phyloP scores from a whole-genome alignment of 768 basidiomycete genomes.

The Boletus tomentosulus region DNA sequence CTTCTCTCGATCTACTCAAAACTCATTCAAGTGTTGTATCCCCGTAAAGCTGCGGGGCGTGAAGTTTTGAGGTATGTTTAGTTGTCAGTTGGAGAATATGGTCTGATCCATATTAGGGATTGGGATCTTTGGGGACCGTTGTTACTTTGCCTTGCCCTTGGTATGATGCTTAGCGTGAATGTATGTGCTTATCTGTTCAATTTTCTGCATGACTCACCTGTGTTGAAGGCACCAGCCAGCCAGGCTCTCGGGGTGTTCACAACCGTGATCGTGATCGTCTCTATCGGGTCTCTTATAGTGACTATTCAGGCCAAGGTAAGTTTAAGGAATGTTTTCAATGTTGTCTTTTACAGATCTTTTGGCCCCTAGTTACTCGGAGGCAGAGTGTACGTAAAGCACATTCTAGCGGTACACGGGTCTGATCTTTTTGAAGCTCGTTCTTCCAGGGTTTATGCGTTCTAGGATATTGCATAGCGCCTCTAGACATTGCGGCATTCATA shows the following conservation, averaged over 20 bases:
- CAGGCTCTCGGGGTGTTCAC: conserved; percentile 91
- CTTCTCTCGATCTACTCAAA: conserved; percentile 88
- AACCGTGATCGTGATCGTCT: conserved; percentile 89
- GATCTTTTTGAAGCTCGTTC: conserved; percentile 60
- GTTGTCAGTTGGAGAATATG: neutral
- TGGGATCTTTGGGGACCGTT: conserved; percentile 99
- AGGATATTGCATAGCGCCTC: conserved; percentile 92
- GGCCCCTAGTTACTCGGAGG: conserved; percentile 66
- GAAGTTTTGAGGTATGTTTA: conserved; percentile 70
- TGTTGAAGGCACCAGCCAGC: conserved; percentile 65
- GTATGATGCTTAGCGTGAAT: conserved; percentile 82
- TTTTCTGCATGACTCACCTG: neutral
- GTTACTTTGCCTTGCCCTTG: conserved; percentile 73
- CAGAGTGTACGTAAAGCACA: conserved; percentile 58
- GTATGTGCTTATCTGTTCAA: conserved; percentile 37
- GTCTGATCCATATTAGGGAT: conserved; percentile 51
- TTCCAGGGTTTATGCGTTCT: conserved; percentile 94
- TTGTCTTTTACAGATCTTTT: neutral
- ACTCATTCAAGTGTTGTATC: conserved; percentile 90
- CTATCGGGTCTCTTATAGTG: conserved; percentile 83
- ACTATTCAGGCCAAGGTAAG: conserved; percentile 93
- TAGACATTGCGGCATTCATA: conserved; percentile 86
- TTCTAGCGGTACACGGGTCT: neutral
- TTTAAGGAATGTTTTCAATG: neutral
- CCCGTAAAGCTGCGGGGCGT: conserved; percentile 65